Percentiles rank a stretch among this genome's conserved stretches.
phyloP scores from a whole-genome alignment of 768 basidiomycete species.

The Pleurotus djamor region DNA sequence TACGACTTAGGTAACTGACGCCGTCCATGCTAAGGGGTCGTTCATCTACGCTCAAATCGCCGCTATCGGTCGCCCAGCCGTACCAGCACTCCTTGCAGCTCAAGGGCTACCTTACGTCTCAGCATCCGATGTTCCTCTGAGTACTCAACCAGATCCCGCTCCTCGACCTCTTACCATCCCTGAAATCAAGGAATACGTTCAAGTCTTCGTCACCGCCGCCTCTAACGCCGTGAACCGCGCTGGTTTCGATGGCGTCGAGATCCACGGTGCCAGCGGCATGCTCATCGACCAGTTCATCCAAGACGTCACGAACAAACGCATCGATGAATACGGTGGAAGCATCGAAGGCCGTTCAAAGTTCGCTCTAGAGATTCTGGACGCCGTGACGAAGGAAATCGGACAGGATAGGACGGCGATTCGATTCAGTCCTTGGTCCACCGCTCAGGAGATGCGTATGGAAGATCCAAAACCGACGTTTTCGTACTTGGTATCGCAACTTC shows the following conservation, averaged over 20 bases:
- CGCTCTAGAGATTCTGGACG: constrained; percentile 41
- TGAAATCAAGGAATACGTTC: constrained; percentile 38
- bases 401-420: constrained; percentile 39
- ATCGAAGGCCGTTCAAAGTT: constrained; percentile 51
- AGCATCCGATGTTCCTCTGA: constrained; percentile 14
- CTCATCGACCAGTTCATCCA: constrained; percentile 49
- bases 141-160: background rate
- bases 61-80: constrained; percentile 36
- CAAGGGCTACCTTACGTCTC: constrained; percentile 13
- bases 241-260: constrained; percentile 52
- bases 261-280: constrained; percentile 28
- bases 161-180: constrained; percentile 33
- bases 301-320: constrained; percentile 39
- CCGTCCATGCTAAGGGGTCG: constrained; percentile 46
- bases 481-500: background rate
- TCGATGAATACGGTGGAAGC: constrained; percentile 56
- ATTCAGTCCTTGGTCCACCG: constrained; percentile 34
- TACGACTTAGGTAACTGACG: constrained; percentile 36
- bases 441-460: background rate
- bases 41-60: constrained; percentile 46
- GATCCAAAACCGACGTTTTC: background rate
- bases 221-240: constrained; percentile 38
- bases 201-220: constrained; percentile 41
- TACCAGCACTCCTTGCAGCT: constrained; percentile 13
- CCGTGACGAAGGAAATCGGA: constrained; percentile 42